Evolutionary conservation across 805 yeast genomes (phyloP).

Genomic region (Kuraishia capsulata): DNA sequence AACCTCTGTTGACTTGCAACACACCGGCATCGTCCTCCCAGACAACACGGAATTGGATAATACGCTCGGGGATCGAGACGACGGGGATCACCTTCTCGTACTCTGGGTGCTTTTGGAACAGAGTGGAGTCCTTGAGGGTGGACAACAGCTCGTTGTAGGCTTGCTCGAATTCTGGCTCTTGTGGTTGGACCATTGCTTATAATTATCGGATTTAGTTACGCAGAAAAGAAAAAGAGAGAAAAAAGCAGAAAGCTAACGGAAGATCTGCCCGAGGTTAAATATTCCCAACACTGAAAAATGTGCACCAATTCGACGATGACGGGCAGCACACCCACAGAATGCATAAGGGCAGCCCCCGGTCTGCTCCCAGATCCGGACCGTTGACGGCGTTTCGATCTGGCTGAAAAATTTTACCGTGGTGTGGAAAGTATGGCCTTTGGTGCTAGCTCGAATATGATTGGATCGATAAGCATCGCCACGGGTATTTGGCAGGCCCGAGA

Average conservation of each 20-base stretch:
- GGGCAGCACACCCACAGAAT: too few species aligned
- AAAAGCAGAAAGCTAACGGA: background rate
- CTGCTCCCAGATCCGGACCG: too few species aligned
- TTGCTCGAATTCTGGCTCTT: slow-evolving; percentile 98
- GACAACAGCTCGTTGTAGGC: slow-evolving; percentile 90
- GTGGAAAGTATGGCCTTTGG: too few species aligned
- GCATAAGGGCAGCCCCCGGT: too few species aligned
- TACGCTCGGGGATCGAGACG: slow-evolving; percentile 91
- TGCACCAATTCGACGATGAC: too few species aligned
- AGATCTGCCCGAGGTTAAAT: background rate
- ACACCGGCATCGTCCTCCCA: slow-evolving; percentile 97
- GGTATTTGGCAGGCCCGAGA: too few species aligned
- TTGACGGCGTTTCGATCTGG: too few species aligned
- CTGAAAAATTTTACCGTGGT: too few species aligned
- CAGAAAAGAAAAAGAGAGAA: slow-evolving; percentile 1
- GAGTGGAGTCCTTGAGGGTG: slow-evolving; percentile 85
- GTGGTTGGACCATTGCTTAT: slow-evolving; percentile 62
- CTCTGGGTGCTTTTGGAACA: slow-evolving; percentile 83
- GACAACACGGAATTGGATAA: slow-evolving; percentile 92
- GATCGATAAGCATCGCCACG: too few species aligned
- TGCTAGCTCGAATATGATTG: too few species aligned
- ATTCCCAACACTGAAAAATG: background rate
- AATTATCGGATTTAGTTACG: background rate
- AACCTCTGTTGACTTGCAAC: slow-evolving; percentile 92
- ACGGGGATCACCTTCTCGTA: slow-evolving; percentile 83